phyloP scores from a whole-genome alignment of 306 rosid species.

The Castanea sativa region DNA sequence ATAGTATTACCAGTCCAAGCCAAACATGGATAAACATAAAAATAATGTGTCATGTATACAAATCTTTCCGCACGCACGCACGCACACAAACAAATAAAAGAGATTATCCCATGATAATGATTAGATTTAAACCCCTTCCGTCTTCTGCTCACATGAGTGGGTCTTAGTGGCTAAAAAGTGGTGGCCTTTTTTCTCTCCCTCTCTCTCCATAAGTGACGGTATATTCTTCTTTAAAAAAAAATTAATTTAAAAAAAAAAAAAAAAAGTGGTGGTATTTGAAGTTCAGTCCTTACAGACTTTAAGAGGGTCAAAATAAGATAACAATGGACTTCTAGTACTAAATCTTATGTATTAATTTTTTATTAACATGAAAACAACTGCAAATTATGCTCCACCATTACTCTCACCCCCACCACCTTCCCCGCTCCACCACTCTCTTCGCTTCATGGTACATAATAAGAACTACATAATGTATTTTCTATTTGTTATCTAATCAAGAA shows the following conservation, averaged over 20 bases:
- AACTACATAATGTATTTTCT: constrained; percentile 7
- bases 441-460: constrained; percentile 22
- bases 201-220: not conserved
- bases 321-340: constrained; percentile 14
- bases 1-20: not conserved
- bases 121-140: constrained; percentile 24
- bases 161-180: constrained; percentile 26
- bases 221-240: not conserved
- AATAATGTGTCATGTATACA: not conserved
- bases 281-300: not conserved
- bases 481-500: not conserved
- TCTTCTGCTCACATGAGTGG: constrained; percentile 27
- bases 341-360: not conserved
- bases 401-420: constrained; percentile 39
- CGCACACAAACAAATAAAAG: constrained; percentile 5
- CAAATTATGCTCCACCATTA: constrained; percentile 51
- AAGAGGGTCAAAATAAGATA: constrained; percentile 15
- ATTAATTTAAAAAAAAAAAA: too few species aligned
- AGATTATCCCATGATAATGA: constrained; percentile 19
- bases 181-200: constrained; percentile 1
- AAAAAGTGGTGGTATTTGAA: not conserved
- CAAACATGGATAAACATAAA: not conserved
- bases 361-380: constrained; percentile 13
- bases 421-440: constrained; percentile 31
- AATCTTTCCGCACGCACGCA: not conserved